phyloP scores from a whole-genome alignment of 2,329 filamentous ascomycete genomes.

The Colletotrichum aenigma region DNA sequence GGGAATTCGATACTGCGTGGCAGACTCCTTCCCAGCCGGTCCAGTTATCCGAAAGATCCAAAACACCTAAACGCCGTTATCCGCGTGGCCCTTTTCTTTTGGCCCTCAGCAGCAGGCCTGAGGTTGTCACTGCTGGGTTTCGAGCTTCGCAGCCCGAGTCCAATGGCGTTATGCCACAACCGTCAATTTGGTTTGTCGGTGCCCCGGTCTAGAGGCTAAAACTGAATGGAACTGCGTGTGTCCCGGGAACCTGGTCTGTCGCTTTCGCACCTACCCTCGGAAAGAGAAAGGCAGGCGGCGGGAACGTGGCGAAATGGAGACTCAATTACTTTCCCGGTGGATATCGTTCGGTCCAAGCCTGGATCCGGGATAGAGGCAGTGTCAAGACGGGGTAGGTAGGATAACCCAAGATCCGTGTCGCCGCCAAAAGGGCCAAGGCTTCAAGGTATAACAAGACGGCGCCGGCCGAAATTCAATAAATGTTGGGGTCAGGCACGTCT shows the following conservation, averaged over 20 bases:
- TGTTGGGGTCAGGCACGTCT: background rate
- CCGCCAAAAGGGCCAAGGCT: background rate
- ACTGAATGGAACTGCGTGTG: background rate
- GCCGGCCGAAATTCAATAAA: background rate
- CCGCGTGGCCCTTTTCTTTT: background rate
- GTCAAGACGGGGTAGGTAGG: background rate
- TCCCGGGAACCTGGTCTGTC: slow-evolving; percentile 4
- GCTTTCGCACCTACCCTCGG: background rate
- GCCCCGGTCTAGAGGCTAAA: background rate
- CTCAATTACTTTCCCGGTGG: background rate
- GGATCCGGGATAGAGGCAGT: background rate
- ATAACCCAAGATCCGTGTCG: background rate
- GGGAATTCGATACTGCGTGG: background rate
- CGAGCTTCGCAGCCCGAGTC: background rate
- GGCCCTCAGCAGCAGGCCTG: background rate
- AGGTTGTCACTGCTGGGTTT: background rate
- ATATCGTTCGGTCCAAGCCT: slow-evolving; percentile 2
- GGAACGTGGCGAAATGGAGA: background rate
- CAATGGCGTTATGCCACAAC: background rate
- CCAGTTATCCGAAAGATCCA: background rate
- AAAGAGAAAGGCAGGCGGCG: background rate
- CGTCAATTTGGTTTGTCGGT: background rate
- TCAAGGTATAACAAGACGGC: background rate
- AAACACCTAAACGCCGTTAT: background rate
- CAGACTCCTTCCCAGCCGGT: background rate